Conservation (phyloP, 441 rosid species). For the Aleurites moluccanus region DNA sequence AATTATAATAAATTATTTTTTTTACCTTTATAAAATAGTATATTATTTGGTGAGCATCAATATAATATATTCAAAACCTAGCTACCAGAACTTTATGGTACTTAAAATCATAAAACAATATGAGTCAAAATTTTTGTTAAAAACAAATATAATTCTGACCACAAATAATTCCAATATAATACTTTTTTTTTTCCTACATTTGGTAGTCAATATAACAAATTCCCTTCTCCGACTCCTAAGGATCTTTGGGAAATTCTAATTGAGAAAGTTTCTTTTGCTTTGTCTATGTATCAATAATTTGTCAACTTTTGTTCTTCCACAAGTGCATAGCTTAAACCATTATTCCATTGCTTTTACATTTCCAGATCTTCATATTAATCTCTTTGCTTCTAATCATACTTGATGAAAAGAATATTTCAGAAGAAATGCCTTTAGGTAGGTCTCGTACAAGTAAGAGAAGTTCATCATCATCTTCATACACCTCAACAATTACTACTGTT, state of each 20-base stretch:
- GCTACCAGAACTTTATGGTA: no score
- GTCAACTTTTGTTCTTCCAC: slow-evolving; percentile 34
- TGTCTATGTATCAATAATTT: slow-evolving; percentile 8
- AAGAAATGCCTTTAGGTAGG: slow-evolving; percentile 56
- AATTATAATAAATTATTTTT: no score
- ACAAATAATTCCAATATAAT: no score
- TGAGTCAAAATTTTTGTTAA: no score
- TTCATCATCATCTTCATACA: slow-evolving; percentile 40
- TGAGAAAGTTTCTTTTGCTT: slow-evolving; percentile 43
- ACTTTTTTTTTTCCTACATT: no score
- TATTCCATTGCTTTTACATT: slow-evolving; percentile 27
- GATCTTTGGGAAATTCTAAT: slow-evolving; percentile 59
- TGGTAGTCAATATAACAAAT: slow-evolving; percentile 9
- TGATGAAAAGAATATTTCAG: no score
- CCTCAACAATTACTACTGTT: slow-evolving; percentile 69
- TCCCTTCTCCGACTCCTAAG: slow-evolving; percentile 50
- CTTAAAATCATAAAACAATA: no score
- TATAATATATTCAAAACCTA: no score
- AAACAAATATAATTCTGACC: no score
- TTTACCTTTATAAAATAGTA: no score
- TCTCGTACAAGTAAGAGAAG: slow-evolving; percentile 57
- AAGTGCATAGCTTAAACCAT: slow-evolving; percentile 31
- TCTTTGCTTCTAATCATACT: neutral
- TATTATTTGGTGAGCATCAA: no score
- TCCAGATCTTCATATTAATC: slow-evolving; percentile 1